Conservation (phyloP, 441 rosid species). For the Gossypium schwendimanii region DNA sequence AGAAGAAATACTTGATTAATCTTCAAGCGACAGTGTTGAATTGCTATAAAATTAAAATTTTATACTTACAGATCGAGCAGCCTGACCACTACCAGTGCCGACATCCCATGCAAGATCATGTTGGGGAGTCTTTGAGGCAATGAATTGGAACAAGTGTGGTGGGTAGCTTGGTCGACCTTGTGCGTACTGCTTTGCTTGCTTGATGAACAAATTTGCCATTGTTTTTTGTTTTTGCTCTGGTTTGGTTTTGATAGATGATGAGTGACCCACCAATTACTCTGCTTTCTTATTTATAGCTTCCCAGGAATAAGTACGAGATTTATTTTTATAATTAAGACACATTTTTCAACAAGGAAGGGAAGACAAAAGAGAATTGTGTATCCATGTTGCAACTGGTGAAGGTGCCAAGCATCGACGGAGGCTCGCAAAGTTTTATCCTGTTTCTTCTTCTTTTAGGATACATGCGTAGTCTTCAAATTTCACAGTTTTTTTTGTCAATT, state of each 20-base stretch:
- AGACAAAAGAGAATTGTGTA: background rate
- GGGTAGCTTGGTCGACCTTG: conserved; percentile 62
- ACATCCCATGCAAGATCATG: conserved; percentile 80
- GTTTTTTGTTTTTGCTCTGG: background rate
- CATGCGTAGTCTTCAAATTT: no score
- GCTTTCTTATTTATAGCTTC: background rate
- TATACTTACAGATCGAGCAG: conserved; percentile 49
- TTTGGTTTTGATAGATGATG: background rate
- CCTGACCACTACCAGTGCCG: conserved; percentile 83
- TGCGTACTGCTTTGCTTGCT: conserved; percentile 72
- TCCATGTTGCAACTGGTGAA: background rate
- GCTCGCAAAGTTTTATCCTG: no score
- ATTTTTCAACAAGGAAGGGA: background rate
- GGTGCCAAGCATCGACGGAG: background rate
- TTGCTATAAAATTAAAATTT: background rate
- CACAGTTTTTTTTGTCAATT: no score
- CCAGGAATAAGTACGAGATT: background rate
- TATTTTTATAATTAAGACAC: background rate
- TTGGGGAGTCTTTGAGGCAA: conserved; percentile 52
- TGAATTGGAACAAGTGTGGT: conserved; percentile 47
- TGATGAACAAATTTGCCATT: conserved; percentile 68
- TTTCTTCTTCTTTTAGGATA: no score
- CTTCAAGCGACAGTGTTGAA: background rate
- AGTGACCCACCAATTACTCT: background rate
- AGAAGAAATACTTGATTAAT: background rate